Base-by-base conservation (phyloP, 129 eudicot species). In the Arctium lappa region DNA sequence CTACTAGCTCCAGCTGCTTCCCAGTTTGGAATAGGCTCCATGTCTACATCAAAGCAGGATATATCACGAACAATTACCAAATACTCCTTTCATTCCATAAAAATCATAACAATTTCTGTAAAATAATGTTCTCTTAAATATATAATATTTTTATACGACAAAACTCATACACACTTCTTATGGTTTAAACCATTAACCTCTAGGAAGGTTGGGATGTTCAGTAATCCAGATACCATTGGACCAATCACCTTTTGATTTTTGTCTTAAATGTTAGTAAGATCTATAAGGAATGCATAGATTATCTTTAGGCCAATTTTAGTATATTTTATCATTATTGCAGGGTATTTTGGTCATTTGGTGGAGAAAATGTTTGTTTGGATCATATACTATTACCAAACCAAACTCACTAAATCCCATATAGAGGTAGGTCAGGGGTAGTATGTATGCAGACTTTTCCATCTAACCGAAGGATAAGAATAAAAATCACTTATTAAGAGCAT, bases 21-120 rank as follows among this genome's bases (percentile, higher is more conserved):
- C 92, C 91, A 2, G 80, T 85, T 80, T 89, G 88, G 76, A 86
- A 94, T 62, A 88, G 89, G 70, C 15, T 87, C 97, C 97, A 94
- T 12, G 92, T 77, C 98, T 94, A 89, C 38, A 79, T 53, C 4
- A 37, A 27, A 71, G 34, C 30, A 34, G 56, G 33, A n/a, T 37
- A 73, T 72, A 18, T 72, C 63, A 50, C 6, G 7, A 15, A 53
- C 65, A 53, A 53, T 37, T 72, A 72, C 53, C 6, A 72, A 37
- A 37, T 6, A 37, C 53, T 37, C 48, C 15, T 8, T 16, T 16
- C 22, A 22, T 37, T 40, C 8, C 27, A 53, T 53, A 48, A 53
- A 12, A 50, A 50, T 48, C 16, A 11, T 48, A 9, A 48, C 60
- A 48, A 48, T 9, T 48, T 48, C 0, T 13, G 63, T 15, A 12